Evolutionary conservation across 2,329 filamentous ascomycete genomes (phyloP).

Genomic region (Colletotrichum gloeosporioides): DNA sequence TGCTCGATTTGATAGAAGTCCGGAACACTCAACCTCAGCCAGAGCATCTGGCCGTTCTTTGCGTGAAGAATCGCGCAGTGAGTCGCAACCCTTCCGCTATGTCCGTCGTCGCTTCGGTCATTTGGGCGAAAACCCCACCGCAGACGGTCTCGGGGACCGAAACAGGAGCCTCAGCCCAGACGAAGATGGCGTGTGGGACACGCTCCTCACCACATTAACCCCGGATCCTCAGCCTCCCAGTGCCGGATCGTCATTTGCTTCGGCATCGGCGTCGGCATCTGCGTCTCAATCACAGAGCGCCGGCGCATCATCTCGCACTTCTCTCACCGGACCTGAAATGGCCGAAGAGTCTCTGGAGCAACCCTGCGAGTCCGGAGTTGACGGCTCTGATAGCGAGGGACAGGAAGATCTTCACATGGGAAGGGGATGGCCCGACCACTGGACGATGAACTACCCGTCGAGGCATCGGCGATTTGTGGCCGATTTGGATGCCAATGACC

Average conservation of each 20-base stretch:
- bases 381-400: slow-evolving; percentile 61
- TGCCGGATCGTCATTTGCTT: slow-evolving; percentile 82
- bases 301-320: slow-evolving; percentile 51
- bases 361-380: slow-evolving; percentile 57
- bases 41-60: background rate
- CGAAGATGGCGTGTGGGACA: slow-evolving; percentile 75
- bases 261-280: slow-evolving; percentile 55
- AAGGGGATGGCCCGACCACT: slow-evolving; percentile 10
- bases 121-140: background rate
- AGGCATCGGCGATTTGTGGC: slow-evolving; percentile 20
- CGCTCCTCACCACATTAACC: slow-evolving; percentile 78
- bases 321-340: slow-evolving; percentile 45
- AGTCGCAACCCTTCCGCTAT: background rate
- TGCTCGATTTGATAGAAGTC: slow-evolving; percentile 23
- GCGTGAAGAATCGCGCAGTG: background rate
- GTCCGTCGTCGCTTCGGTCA: background rate
- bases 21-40: slow-evolving; percentile 7
- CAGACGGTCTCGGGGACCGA: slow-evolving; percentile 84
- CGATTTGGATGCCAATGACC: slow-evolving; percentile 12
- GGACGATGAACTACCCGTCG: slow-evolving; percentile 21
- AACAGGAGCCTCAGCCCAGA: slow-evolving; percentile 82
- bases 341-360: slow-evolving; percentile 43
- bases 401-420: slow-evolving; percentile 23
- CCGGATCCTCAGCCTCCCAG: slow-evolving; percentile 84
- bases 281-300: slow-evolving; percentile 44